A percentile compares a stretch with the other conserved stretches of the same genome.
phyloP scores from a whole-genome alignment of 192 early-diverging fungal genomes.

The Paraglomus occultum region DNA sequence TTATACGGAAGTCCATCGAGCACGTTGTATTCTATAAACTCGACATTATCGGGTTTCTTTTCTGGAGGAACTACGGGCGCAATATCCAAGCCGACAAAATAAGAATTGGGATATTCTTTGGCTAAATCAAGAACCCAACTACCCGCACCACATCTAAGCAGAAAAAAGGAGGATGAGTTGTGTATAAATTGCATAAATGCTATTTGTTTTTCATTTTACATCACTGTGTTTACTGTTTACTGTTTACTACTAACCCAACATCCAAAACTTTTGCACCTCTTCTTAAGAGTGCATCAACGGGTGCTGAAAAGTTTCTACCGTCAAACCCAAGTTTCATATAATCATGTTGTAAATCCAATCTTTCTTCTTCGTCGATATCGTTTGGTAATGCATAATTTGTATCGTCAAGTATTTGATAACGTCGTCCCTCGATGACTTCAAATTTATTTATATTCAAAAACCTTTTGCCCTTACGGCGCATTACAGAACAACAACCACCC shows the following conservation, averaged over 20 bases:
- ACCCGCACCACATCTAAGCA: too few species aligned
- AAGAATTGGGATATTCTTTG: conserved; percentile 27
- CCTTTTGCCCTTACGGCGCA: too few species aligned
- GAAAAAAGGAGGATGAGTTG: too few species aligned
- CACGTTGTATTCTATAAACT: conserved; percentile 25
- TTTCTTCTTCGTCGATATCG: conserved; percentile 34
- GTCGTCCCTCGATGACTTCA: conserved; percentile 24
- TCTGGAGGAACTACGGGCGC: conserved; percentile 18
- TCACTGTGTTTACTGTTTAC: too few species aligned
- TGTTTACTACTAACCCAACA: conserved; percentile 22
- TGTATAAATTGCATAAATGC: too few species aligned
- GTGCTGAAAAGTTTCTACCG: background rate
- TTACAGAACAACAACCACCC: too few species aligned
- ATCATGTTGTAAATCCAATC: background rate
- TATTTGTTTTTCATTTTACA: too few species aligned
- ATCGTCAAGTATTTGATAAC: conserved; percentile 32
- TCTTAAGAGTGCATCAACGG: background rate
- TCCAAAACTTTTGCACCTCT: conserved; percentile 29
- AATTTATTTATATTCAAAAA: too few species aligned
- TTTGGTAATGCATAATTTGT: conserved; percentile 33
- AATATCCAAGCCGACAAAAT: conserved; percentile 35
- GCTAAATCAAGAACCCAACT: conserved; percentile 22
- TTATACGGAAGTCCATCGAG: conserved; percentile 17
- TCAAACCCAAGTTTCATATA: too few species aligned
- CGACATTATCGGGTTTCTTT: conserved; percentile 27